Evolutionary conservation across 371 early-diverging fungal species (phyloP).

Genomic region (Apophysomyces elegans): DNA sequence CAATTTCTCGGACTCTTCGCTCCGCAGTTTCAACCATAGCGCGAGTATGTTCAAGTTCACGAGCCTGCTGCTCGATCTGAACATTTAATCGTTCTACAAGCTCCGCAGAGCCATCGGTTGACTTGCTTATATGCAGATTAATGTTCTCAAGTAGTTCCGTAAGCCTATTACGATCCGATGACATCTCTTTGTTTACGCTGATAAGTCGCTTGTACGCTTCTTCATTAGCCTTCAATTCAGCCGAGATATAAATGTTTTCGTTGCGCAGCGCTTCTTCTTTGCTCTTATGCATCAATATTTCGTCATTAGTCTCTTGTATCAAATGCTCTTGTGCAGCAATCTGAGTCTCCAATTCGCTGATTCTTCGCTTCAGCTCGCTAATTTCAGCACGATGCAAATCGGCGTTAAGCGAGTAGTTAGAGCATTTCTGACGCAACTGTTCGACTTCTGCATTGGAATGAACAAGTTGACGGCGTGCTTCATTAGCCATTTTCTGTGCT

Average conservation of each 20-base stretch:
- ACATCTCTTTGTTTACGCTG: constrained; percentile 22
- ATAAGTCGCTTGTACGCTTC: constrained; percentile 21
- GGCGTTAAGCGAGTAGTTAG: background rate
- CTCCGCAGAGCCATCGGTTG: constrained; percentile 5
- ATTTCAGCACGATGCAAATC: constrained; percentile 16
- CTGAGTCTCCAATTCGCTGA: constrained; percentile 15
- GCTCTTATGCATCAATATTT: constrained; percentile 13
- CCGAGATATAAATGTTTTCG: constrained; percentile 18
- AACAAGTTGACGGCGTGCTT: constrained; percentile 7
- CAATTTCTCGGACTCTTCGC: constrained; percentile 14
- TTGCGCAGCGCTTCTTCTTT: constrained; percentile 17
- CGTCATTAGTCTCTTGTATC: constrained; percentile 18
- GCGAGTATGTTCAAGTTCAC: constrained; percentile 15
- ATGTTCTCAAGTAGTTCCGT: constrained; percentile 18
- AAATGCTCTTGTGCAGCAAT: constrained; percentile 16
- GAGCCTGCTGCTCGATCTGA: constrained; percentile 7
- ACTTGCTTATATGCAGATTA: constrained; percentile 7
- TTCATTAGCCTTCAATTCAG: constrained; percentile 19
- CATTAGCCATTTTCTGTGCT: constrained; percentile 9
- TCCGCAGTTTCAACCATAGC: constrained; percentile 18
- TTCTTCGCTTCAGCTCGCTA: constrained; percentile 12
- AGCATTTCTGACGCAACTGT: constrained; percentile 16
- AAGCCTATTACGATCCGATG: constrained; percentile 17
- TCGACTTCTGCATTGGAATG: constrained; percentile 10
- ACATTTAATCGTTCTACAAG: constrained; percentile 13